Conservation (phyloP, 2,329 filamentous ascomycete species). For the Calonectria fujianensis region DNA sequence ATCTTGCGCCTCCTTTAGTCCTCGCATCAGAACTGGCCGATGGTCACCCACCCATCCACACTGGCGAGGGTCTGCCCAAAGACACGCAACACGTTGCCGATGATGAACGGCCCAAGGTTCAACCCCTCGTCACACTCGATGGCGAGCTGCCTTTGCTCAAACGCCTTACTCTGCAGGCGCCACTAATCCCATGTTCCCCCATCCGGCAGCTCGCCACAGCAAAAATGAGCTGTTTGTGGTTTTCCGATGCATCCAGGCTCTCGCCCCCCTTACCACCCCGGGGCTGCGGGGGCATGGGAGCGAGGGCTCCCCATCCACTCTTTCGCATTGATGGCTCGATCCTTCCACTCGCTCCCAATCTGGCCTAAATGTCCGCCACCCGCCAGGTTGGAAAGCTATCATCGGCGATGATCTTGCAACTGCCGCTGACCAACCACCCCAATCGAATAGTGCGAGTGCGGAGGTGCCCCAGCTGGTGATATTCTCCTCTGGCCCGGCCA, state of each 20-base stretch:
- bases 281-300: slow-evolving; percentile 19
- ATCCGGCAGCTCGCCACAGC: slow-evolving; percentile 30
- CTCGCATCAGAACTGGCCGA: slow-evolving; percentile 40
- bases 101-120: slow-evolving; percentile 23
- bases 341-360: slow-evolving; percentile 17
- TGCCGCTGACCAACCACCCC: slow-evolving; percentile 43
- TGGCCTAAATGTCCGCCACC: slow-evolving; percentile 30
- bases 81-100: slow-evolving; percentile 11
- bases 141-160: slow-evolving; percentile 28
- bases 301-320: slow-evolving; percentile 26
- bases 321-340: slow-evolving; percentile 21
- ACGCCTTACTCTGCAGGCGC: slow-evolving; percentile 37
- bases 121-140: slow-evolving; percentile 9
- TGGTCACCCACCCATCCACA: slow-evolving; percentile 36
- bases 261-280: slow-evolving; percentile 11
- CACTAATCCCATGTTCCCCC: slow-evolving; percentile 34
- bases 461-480: slow-evolving; percentile 36
- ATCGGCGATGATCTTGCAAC: slow-evolving; percentile 43
- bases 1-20: slow-evolving; percentile 35
- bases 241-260: slow-evolving; percentile 8
- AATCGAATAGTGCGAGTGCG: slow-evolving; percentile 29
- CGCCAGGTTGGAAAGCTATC: slow-evolving; percentile 32
- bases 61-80: slow-evolving; percentile 5
- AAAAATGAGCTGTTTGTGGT: slow-evolving; percentile 34
- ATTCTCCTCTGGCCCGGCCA: slow-evolving; percentile 41